Evolutionary conservation across 768 basidiomycete genomes (phyloP), one percentile per base, ranked within the genome.

Genomic region (Naganishia vaughanmartiniae): DNA sequence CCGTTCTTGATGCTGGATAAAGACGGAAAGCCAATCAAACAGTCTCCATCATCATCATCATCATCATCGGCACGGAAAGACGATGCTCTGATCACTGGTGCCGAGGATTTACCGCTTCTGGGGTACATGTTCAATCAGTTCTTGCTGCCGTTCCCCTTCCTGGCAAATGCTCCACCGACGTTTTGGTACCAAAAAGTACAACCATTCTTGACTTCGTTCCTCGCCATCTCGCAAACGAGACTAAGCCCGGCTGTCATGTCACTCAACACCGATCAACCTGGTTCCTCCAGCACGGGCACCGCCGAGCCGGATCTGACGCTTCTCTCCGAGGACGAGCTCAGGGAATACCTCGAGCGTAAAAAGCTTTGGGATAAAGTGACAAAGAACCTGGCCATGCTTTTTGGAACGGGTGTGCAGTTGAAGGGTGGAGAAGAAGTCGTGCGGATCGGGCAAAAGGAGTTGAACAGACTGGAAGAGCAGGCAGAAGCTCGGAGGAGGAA

Each of bases 161-260:
- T 99, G 81, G 87, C 88, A 57, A 84, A 89, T 0, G 94, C 93
- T 0, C 93, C 93, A 0, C 87, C 89, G 75, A 87, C 91, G 75
- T 98, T 99, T 82, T 99, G 95, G 83, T 88, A 90, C 0, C 87
- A 89, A 70, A 98, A 99, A 81, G 86, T 99, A 3, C 95, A 98
- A 82, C 94, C 95, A 0, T 98, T 98, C 80, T 85, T 93, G 67
- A 87, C 88, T 42, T 90, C 89, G 36, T 85, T 92, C 72, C 83
- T 97, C 15, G 85, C 90, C 0, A 88, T 91, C 66, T 92, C 93
- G 75, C 84, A 68, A 31, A 58, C 30, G 15, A 75, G 76, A 17
- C 67, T 74, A 15, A 70, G 69, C 26, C 69, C 69, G 46, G 58
- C 69, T 10, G 53, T 60, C 24, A 39, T 65, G 36, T 54, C 58